Base-by-base conservation (phyloP, 768 basidiomycete species). In the Gymnopilus junonius region DNA sequence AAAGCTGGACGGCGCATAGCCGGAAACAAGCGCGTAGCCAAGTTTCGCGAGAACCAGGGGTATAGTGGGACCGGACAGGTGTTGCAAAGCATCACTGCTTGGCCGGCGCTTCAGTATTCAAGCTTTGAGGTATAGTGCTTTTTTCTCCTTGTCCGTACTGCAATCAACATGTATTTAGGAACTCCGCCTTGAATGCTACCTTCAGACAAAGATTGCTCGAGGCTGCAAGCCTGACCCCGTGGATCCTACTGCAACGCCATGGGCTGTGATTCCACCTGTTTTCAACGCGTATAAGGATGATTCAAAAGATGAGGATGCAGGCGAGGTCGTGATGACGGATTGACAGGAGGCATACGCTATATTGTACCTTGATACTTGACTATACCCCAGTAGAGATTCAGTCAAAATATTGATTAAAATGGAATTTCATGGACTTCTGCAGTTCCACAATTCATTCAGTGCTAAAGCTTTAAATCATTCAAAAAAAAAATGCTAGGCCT, bases 111-210 rank as follows among this genome's bases (percentile, higher is more conserved):
- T 40, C 46, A 64, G 21, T 61, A 68, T 54, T 58, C 32, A 14
- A 76, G 74, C 54, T 75, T 75, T 60, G 74, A 75, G 69, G 74
- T 73, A 23, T 15, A 55, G 63, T 31, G 12, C 31, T 10, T 59
- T 34, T 21, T 20, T 58, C 29, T 21, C 37, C 11, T 54, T 14
- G n/a, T 6, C 11, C 7, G 20, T n/a, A n/a, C 29, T 11, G 23
- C 55, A 10, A 54, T 10, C 20, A 34, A 27, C 29, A 43, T 32
- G 4, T 17, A n/a, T 32, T 12, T 35, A 76, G 75, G 73, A 76
- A 69, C 66, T 76, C 45, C 70, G 74, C 39, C 31, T 73, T 15
- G 75, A 75, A 56, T 74, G 74, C 21, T 77, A 77, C 58, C 55
- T 62, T 6, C 74, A 74, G 57, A 73, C 71, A 17, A 21, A 45